phyloP scores from a whole-genome alignment of 2,329 filamentous ascomycete genomes.

The Aspergillus texensis region DNA sequence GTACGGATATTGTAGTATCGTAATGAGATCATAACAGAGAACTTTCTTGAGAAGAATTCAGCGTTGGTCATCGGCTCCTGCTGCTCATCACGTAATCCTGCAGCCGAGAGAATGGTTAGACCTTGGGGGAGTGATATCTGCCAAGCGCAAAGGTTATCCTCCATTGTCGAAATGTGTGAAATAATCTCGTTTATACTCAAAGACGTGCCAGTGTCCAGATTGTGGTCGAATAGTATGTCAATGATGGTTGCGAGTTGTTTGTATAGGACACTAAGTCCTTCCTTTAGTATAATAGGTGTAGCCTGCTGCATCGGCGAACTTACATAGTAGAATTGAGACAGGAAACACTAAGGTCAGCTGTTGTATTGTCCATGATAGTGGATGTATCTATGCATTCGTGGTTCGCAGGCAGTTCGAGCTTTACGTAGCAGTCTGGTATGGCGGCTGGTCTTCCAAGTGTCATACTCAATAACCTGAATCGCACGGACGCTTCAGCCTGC shows the following conservation, averaged over 20 bases:
- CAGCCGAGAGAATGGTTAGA: constrained; percentile 12
- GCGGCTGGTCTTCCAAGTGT: constrained; percentile 54
- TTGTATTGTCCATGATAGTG: constrained; percentile 15
- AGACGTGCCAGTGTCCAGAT: constrained; percentile 41
- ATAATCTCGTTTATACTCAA: constrained; percentile 31
- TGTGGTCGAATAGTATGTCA: constrained; percentile 48
- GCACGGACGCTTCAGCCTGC: neutral
- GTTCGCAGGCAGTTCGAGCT: constrained; percentile 38
- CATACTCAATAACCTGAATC: constrained; percentile 50
- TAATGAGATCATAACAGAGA: constrained; percentile 48
- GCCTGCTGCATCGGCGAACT: neutral
- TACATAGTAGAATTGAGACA: constrained; percentile 32
- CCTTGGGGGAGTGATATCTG: constrained; percentile 15
- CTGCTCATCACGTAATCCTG: neutral
- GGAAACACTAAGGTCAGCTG: constrained; percentile 11
- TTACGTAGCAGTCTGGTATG: constrained; percentile 51
- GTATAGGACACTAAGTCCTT: constrained; percentile 29
- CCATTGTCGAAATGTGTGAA: constrained; percentile 36
- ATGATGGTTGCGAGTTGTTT: constrained; percentile 38
- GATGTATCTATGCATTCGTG: constrained; percentile 13
- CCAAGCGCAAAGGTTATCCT: constrained; percentile 22
- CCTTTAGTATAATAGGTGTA: neutral
- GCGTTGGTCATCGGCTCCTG: constrained; percentile 1
- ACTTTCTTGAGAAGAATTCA: constrained; percentile 27
- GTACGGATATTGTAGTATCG: constrained; percentile 48